phyloP scores from a whole-genome alignment of 305 asterid genomes.

The Fraxinus floribunda region DNA sequence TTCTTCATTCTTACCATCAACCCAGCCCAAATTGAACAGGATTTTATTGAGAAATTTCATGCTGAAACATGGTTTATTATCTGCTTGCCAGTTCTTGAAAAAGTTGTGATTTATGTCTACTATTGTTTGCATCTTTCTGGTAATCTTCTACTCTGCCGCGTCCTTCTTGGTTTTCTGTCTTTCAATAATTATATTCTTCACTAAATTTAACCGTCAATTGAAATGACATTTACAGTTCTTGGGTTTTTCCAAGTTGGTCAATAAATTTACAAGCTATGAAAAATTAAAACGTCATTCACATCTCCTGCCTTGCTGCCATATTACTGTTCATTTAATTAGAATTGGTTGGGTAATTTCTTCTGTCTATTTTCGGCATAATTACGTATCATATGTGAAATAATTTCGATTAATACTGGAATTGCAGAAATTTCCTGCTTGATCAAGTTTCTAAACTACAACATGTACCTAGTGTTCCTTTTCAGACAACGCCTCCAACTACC shows the following conservation, averaged over 20 bases:
- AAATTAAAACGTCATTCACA: background rate
- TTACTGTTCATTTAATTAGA: background rate
- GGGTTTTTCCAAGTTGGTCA: background rate
- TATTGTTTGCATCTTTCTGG: background rate
- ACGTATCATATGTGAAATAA: background rate
- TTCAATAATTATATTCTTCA: background rate
- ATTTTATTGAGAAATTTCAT: background rate
- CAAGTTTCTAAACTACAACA: conserved; percentile 69
- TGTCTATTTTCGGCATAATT: background rate
- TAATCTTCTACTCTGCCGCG: background rate
- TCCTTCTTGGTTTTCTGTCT: background rate
- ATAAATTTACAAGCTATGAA: background rate
- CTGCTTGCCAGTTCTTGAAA: conserved; percentile 15
- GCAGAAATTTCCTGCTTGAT: conserved; percentile 71
- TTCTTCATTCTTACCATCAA: background rate
- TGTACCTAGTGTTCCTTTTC: conserved; percentile 80
- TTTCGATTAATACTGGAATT: conserved; percentile 26
- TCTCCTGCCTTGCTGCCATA: background rate
- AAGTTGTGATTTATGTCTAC: background rate
- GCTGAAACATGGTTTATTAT: background rate
- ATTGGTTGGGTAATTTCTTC: background rate
- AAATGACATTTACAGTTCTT: background rate
- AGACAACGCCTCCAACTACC: conserved; percentile 56
- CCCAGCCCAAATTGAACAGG: background rate
- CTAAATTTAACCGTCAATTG: background rate